Base-by-base conservation (phyloP, 1,284 basidiomycete species). In the Anthracocystis setariae region DNA sequence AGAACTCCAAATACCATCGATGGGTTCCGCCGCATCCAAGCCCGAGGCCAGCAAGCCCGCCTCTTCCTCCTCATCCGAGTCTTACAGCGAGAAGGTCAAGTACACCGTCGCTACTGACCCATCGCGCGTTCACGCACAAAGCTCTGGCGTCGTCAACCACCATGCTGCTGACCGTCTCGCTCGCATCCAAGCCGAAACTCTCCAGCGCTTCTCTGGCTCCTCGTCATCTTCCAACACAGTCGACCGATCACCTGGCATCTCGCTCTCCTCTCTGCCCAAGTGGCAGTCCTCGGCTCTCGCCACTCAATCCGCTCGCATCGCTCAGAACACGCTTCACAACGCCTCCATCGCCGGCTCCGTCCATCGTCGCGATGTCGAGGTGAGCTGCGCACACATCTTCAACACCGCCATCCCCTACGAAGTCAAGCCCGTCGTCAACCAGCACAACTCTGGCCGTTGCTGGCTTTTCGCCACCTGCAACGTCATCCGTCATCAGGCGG, bases 361-460 rank as follows among this genome's bases (percentile, higher is more conserved):
- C 47, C 86, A 87, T 44, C 88, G 87, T 35, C 90, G 92, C 51
- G 76, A 86, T 10, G 88, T 91, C 0, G 76, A 75, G 38, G 86
- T 92, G 53, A 85, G 87, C 10, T 90, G 92, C 79, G 84, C 86
- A 42, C 92, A 94, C 83, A 86, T 95, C 68, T 96, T 94, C 87
- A 94, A 93, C 83, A 86, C 89, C 74, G 86, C 89, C 71, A 82
- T 95, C 45, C 90, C 91, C 50, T 89, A 90, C 85, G 90, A 91
- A 85, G 73, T 74, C 42, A 72, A 65, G 21, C 92, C 92, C 1
- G 86, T 95, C 57, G 93, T 92, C 32, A 90, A 92, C 85, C 94
- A 97, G 87, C 91, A 89, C 84, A 88, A 86, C 50, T 68, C 63
- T 0, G 77, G 77, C 13, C 61, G 77, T 1, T 65, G 64, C 55